Evolutionary conservation across 2,329 filamentous ascomycete genomes (phyloP), one percentile per base, ranked within the genome.

Genomic region (Neonectria magnoliae): DNA sequence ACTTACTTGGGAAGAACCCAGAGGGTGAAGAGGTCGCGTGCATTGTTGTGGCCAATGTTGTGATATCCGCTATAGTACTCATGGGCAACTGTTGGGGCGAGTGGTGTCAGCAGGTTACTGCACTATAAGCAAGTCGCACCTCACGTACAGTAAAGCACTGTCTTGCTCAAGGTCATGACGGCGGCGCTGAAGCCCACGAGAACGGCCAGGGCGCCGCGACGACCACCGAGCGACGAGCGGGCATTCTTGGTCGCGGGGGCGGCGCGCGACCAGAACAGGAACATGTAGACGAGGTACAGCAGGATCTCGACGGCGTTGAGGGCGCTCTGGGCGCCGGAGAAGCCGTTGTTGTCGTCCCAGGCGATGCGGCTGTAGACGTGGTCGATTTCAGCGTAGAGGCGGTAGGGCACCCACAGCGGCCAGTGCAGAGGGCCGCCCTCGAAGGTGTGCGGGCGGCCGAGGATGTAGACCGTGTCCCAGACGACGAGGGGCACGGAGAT

Each of bases 381-480:
- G 79, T 97, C 94, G 69, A 97, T 83, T 55, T 84, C 82, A 62
- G 91, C 92, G 81, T 97, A 97, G 1, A 97, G 87, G 74, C 86
- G 88, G 80, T 97, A 97, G 0, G 92, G 93, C 31, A 80, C 81
- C 86, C 88, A 97, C 45, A 97, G 73, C 1, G 92, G 91, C 81
- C 81, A 83, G 81, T 97, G 92, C 57, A 91, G 82, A 51, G 79
- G 80, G 16, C 93, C 93, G 70, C 93, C 92, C 0, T 90, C 88
- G 92, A 97, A 96, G 62, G 89, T 92, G 78, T 90, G 87, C 31
- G 94, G 94, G 20, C 94, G 92, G 58, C 92, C 82, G 51, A 97
- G 83, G 42, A 97, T 88, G 81, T 97, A 97, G 62, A 83, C 82
- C 31, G 87, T 87, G 81, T 97, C 94, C 94, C 94, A 97, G 55